Evolutionary conservation across 164 flowering plant genomes (phyloP).

Genomic region (Annona cherimola): DNA sequence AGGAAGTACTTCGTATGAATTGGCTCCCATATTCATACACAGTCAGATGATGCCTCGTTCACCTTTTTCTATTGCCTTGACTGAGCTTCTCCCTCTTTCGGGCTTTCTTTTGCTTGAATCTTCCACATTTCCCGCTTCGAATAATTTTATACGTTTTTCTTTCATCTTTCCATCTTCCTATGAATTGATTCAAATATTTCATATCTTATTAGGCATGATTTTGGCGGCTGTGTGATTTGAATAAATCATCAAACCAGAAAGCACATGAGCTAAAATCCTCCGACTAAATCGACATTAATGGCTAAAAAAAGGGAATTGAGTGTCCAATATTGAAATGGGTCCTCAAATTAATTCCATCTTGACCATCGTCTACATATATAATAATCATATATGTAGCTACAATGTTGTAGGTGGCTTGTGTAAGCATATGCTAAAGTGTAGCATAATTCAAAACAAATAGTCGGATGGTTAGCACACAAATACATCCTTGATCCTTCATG

Average conservation of each 20-base stretch:
- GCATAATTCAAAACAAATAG: background rate
- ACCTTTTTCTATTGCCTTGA: background rate
- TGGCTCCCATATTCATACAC: background rate
- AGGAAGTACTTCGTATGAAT: background rate
- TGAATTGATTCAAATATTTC: background rate
- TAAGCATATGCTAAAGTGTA: background rate
- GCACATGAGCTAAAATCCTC: no score
- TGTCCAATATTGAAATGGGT: background rate
- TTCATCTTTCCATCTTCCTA: background rate
- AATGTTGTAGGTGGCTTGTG: no score
- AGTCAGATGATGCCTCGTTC: background rate
- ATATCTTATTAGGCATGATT: background rate
- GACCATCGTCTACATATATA: no score
- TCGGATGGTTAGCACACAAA: background rate
- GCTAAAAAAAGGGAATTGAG: no score
- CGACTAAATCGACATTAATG: no score
- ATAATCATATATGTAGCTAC: no score
- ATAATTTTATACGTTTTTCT: background rate
- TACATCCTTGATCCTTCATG: no score
- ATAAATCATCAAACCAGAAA: no score
- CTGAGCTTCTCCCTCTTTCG: background rate
- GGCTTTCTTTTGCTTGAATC: background rate
- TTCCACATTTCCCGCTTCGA: background rate
- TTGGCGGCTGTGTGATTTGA: constrained; percentile 2
- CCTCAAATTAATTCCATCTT: no score